Evolutionary conservation across 495 filamentous ascomycete genomes (phyloP), one percentile per base, ranked within the genome.

Genomic region (Astrocystis sublimbata): DNA sequence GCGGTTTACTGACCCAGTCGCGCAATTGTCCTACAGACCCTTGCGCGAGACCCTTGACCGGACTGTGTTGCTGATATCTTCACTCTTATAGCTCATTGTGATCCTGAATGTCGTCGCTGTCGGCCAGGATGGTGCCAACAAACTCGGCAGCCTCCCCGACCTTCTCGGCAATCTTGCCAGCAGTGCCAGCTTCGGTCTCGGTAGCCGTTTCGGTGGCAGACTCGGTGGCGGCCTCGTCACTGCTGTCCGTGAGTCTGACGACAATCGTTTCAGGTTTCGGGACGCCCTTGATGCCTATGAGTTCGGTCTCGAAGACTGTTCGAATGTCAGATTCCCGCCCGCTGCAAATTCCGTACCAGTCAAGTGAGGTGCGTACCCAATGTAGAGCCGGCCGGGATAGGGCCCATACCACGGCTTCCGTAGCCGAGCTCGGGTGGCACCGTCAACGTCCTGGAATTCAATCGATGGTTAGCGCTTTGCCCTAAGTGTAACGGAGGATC

Each of bases 381-480:
- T 43, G 90, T 93, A 67, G 88, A 83, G 24, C 87, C 88, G 2
- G 81, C 87, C 17, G 92, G 91, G 65, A 97, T 97, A 26, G 88
- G 86, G 3, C 92, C 92, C 69, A 91, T 80, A 40, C 73, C 81
- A 45, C 86, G 81, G 64, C 89, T 78, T 19, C 94, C 94, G 72
- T 98, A 98, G 38, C 86, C 94, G 63, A 87, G 81, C 71, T 88
- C 85, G 31, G 93, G 90, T n/a, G 91, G 92, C 54, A 98, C 93
- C 21, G 89, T 97, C 75, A 98, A 77, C 31, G 85, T 93, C 66
- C 92, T 74, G 49, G 1, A 31, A 17, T 26, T 4, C 1, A 38
- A 23, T 21, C 7, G 17, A 30, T 6, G 6, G 58, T 61, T 13
- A 61, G 58, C n/a, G 21, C 42, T 13, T 26, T 1, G 49, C 33